These are phyloP conservation scores for Pseudocercospora musae DNA, from an alignment of 2,329 filamentous ascomycete species.

Conservation along the genomic window DNA sequence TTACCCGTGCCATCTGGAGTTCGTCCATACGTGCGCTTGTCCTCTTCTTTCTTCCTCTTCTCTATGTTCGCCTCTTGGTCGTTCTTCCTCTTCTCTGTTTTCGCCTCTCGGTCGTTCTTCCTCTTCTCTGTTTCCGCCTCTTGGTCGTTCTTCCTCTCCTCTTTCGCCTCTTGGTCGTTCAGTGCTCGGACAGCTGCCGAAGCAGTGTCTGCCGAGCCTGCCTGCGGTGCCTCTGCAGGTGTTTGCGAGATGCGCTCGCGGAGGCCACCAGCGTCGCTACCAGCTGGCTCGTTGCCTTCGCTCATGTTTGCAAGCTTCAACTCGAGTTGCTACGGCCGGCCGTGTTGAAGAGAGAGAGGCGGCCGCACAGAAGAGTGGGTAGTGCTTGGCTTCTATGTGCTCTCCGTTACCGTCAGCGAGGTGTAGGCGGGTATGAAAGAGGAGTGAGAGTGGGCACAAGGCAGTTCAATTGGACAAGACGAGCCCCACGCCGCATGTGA, in stretches of 20 bases:
- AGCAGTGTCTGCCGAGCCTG: constrained; percentile 37
- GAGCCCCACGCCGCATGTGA: not conserved
- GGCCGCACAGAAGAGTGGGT: constrained; percentile 6
- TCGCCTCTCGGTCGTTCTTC: constrained; percentile 49
- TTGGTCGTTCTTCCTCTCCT: constrained; percentile 48
- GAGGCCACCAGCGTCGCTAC: constrained; percentile 38
- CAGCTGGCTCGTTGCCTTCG: constrained; percentile 18
- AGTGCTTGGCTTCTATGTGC: constrained; percentile 11
- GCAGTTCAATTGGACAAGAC: constrained; percentile 4
- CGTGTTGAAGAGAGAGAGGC: constrained; percentile 17
- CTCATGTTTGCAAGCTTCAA: constrained; percentile 19
- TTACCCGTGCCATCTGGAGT: constrained; percentile 87
- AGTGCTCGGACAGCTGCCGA: constrained; percentile 49
- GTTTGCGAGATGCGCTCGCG: constrained; percentile 46
- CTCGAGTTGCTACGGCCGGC: constrained; percentile 14
- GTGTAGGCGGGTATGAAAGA: not conserved
- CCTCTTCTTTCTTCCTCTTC: constrained; percentile 49
- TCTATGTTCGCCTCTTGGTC: constrained; percentile 47
- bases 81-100: constrained; percentile 47
- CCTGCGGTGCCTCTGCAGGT: constrained; percentile 31
- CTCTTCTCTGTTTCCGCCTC: constrained; percentile 48
- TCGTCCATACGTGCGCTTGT: constrained; percentile 81
- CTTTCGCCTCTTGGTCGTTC: constrained; percentile 49
- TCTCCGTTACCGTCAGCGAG: too few relatives aligned
- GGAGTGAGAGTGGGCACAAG: not conserved